phyloP scores from a whole-genome alignment of 257 asterid species.

The Cruciata laevipes region DNA sequence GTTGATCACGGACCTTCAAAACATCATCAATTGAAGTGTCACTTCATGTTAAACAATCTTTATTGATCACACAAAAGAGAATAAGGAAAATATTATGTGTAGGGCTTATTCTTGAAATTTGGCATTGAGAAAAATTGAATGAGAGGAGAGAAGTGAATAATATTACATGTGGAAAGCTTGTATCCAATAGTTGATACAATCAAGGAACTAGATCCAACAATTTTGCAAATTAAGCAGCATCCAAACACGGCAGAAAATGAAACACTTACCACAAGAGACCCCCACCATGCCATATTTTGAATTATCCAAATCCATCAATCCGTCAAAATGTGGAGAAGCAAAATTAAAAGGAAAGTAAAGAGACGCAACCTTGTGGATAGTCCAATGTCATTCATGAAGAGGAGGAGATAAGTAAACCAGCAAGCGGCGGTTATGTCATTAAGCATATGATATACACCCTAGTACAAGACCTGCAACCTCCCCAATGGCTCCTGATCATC shows the following conservation, averaged over 20 bases:
- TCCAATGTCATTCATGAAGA: slow-evolving; percentile 81
- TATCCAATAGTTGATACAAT: slow-evolving; percentile 54
- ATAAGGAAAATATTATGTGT: too few relatives aligned
- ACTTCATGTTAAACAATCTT: too few relatives aligned
- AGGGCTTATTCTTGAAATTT: too few relatives aligned
- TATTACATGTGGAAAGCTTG: too few relatives aligned
- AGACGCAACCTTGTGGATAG: slow-evolving; percentile 67
- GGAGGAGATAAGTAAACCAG: slow-evolving; percentile 91
- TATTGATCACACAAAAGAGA: too few relatives aligned
- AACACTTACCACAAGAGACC: slow-evolving; percentile 69
- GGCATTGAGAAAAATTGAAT: too few relatives aligned
- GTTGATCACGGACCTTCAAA: slow-evolving; percentile 91
- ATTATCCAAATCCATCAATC: slow-evolving; percentile 85
- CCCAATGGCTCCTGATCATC: slow-evolving; percentile 24
- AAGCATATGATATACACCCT: slow-evolving; percentile 88
- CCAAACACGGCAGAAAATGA: slow-evolving; percentile 93
- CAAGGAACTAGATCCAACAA: slow-evolving; percentile 52
- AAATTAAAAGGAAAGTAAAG: not conserved
- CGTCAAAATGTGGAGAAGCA: too few relatives aligned
- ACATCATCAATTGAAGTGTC: not conserved
- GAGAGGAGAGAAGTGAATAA: too few relatives aligned
- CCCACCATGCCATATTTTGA: slow-evolving; percentile 85
- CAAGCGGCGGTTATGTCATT: slow-evolving; percentile 92
- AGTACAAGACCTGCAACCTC: slow-evolving; percentile 57
- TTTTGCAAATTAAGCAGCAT: slow-evolving; percentile 80